Percentiles rank a stretch among this genome's conserved stretches.
These are phyloP conservation scores for Sechiopsis laciniata DNA, from an alignment of 306 rosid genomes.

Conservation along the genomic window DNA sequence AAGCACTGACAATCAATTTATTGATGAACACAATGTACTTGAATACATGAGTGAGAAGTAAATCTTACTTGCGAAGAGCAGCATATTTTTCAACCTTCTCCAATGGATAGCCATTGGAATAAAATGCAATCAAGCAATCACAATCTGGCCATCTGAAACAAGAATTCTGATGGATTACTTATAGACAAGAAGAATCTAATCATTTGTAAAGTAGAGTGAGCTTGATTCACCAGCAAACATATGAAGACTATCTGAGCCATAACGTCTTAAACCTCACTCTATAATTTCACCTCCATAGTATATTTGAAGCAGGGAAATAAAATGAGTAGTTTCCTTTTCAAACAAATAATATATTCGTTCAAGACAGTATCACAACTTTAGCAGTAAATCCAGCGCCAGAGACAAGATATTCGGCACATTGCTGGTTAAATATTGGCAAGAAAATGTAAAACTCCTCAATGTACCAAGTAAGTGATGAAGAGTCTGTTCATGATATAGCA, in stretches of 20 bases:
- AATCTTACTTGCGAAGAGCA: constrained; percentile 86
- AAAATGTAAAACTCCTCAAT: constrained; percentile 3
- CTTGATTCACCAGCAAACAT: constrained; percentile 10
- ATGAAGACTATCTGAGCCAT: not conserved
- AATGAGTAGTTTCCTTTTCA: not conserved
- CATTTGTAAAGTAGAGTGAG: not conserved
- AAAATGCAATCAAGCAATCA: constrained; percentile 93
- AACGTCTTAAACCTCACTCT: not conserved
- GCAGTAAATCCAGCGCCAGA: not conserved
- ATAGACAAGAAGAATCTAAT: not conserved
- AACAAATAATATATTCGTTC: not conserved
- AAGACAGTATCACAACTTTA: not conserved
- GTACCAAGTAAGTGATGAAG: constrained; percentile 7
- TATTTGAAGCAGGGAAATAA: not conserved
- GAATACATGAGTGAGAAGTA: constrained; percentile 19
- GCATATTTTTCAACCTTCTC: constrained; percentile 89
- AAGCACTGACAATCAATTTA: not conserved
- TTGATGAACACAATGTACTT: not conserved
- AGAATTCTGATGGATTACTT: constrained; percentile 26
- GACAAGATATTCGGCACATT: not conserved
- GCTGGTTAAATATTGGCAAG: not conserved
- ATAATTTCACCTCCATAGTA: constrained; percentile 1
- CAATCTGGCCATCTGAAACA: constrained; percentile 94
- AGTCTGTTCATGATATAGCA: constrained; percentile 5
- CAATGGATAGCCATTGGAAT: constrained; percentile 90